Evolutionary conservation across 805 yeast genomes (phyloP).

Genomic region (Suhomyces vadensis): DNA sequence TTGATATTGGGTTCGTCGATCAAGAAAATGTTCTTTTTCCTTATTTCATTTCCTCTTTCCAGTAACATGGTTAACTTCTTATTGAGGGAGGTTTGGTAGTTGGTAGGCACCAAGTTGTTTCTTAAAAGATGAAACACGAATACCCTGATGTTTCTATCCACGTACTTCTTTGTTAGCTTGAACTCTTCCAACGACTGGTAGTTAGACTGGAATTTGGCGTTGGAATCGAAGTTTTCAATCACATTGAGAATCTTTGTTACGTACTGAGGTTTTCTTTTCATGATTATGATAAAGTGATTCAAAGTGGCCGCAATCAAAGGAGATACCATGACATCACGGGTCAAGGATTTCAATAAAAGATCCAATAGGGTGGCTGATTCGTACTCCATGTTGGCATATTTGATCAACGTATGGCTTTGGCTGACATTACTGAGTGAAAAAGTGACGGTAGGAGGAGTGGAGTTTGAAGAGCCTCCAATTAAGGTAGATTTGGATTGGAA

Average conservation of each 20-base stretch:
- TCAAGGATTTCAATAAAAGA: slow-evolving; percentile 54
- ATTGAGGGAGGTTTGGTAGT: slow-evolving; percentile 27
- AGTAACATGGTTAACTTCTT: slow-evolving; percentile 32
- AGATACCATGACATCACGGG: slow-evolving; percentile 53
- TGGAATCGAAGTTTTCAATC: slow-evolving; percentile 61
- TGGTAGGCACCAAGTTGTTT: slow-evolving; percentile 36
- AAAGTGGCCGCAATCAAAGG: slow-evolving; percentile 67
- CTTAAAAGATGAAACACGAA: slow-evolving; percentile 41
- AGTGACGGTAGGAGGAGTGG: slow-evolving; percentile 20
- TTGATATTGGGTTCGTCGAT: slow-evolving; percentile 31
- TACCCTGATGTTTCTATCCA: slow-evolving; percentile 57
- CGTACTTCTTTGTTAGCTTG: slow-evolving; percentile 61
- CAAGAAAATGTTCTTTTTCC: slow-evolving; percentile 40
- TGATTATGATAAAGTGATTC: slow-evolving; percentile 60
- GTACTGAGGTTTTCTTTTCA: slow-evolving; percentile 65
- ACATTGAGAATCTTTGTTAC: slow-evolving; percentile 57
- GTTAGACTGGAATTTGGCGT: slow-evolving; percentile 54
- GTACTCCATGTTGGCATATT: slow-evolving; percentile 54
- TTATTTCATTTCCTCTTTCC: slow-evolving; percentile 41
- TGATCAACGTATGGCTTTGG: slow-evolving; percentile 65
- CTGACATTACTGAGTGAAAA: slow-evolving; percentile 53
- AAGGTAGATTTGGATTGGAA: slow-evolving; percentile 46
- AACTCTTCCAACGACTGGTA: slow-evolving; percentile 44
- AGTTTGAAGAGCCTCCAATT: slow-evolving; percentile 4
- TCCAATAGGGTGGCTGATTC: slow-evolving; percentile 73